Evolutionary conservation across 23 red algal species (phyloP).

Genomic region (Rhodosorus marinus): DNA sequence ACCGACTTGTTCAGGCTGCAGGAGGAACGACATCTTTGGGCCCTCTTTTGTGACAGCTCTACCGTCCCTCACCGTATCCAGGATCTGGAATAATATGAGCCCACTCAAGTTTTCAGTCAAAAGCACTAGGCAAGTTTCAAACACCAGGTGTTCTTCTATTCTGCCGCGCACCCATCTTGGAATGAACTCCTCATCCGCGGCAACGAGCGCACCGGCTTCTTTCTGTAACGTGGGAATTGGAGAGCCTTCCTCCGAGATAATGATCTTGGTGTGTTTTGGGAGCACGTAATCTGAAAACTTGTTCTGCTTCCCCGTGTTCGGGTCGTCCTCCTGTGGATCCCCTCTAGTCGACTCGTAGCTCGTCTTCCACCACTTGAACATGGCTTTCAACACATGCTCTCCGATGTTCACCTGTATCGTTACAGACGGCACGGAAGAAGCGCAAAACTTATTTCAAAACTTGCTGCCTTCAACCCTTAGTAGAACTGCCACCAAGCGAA

Average conservation of each 20-base stretch:
- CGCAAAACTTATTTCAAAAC: too few species aligned
- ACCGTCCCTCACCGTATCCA: conserved; percentile 53
- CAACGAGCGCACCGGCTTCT: conserved; percentile 21
- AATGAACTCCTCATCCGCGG: conserved; percentile 41
- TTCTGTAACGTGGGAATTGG: conserved; percentile 40
- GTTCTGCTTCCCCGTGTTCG: not conserved
- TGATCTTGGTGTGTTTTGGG: conserved; percentile 48
- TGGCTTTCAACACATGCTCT: conserved; percentile 69
- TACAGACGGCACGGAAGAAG: too few species aligned
- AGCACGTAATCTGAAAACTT: conserved; percentile 41
- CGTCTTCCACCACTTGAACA: conserved; percentile 68
- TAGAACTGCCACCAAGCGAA: too few species aligned
- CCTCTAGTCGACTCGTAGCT: not conserved
- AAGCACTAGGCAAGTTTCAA: too few species aligned
- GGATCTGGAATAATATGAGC: too few species aligned
- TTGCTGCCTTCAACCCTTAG: too few species aligned
- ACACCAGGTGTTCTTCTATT: too few species aligned
- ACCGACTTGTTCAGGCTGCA: conserved; percentile 46
- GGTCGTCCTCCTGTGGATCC: not conserved
- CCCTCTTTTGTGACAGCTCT: conserved; percentile 27
- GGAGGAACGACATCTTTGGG: conserved; percentile 59
- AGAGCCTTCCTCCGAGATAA: conserved; percentile 56
- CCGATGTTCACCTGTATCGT: conserved; percentile 98
- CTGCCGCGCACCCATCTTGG: conserved; percentile 80
- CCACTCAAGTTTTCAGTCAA: too few species aligned